Evolutionary conservation across 192 early-diverging fungal genomes (phyloP).

Genomic region (Mycoemilia scoparia): DNA sequence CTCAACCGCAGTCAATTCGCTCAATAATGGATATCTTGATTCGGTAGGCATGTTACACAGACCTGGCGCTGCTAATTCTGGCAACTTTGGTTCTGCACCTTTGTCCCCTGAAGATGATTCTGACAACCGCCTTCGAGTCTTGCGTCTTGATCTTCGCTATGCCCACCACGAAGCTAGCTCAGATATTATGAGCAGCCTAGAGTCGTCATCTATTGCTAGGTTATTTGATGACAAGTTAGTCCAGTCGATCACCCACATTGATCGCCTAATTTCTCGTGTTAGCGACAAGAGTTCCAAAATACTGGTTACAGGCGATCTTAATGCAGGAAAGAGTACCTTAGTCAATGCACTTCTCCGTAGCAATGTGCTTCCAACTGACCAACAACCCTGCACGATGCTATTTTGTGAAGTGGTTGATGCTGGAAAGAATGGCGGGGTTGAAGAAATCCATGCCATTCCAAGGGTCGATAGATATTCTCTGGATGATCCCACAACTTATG

Average conservation of each 20-base stretch:
- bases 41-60: background rate
- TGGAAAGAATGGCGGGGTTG: slow-evolving; percentile 68
- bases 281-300: slow-evolving; percentile 84
- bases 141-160: slow-evolving; percentile 50
- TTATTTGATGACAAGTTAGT: slow-evolving; percentile 48
- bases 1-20: slow-evolving; percentile 11
- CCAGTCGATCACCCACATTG: slow-evolving; percentile 55
- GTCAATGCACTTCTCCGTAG: slow-evolving; percentile 87
- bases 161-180: slow-evolving; percentile 42
- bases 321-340: slow-evolving; percentile 94
- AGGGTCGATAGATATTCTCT: slow-evolving; percentile 49
- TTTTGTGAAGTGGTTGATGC: slow-evolving; percentile 95
- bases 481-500: slow-evolving; percentile 50
- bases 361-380: slow-evolving; percentile 83
- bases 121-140: slow-evolving; percentile 24
- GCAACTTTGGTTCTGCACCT: background rate
- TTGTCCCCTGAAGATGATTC: background rate
- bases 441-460: slow-evolving; percentile 83
- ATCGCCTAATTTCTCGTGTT: slow-evolving; percentile 68
- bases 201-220: slow-evolving; percentile 48
- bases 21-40: background rate
- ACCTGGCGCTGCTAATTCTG: slow-evolving; percentile 1
- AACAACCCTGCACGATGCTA: slow-evolving; percentile 91
- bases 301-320: slow-evolving; percentile 92
- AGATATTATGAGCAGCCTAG: slow-evolving; percentile 40